Percentiles rank a stretch among this genome's conserved stretches.
Evolutionary conservation across 2,329 filamentous ascomycete genomes (phyloP).

Genomic region (Phaeosphaeriaceae sp.): DNA sequence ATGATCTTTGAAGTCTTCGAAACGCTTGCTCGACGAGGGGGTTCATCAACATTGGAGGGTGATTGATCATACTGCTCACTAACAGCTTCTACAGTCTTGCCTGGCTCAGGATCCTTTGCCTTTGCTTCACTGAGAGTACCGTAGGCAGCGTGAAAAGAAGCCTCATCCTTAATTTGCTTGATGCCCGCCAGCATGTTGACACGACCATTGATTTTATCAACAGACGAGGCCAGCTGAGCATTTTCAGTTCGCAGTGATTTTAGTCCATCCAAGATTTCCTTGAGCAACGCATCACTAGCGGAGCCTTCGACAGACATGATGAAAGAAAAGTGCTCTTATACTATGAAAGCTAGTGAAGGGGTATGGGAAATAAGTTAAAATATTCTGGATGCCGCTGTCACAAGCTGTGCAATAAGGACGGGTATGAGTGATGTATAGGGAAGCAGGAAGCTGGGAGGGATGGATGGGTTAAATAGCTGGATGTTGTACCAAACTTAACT

Average conservation of each 20-base stretch:
- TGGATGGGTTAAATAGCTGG: neutral
- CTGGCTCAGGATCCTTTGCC: conserved; percentile 41
- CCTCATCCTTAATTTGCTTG: conserved; percentile 62
- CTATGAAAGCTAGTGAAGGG: conserved; percentile 4
- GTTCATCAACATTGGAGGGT: conserved; percentile 38
- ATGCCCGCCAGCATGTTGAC: conserved; percentile 67
- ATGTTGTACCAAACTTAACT: neutral
- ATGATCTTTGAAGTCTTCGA: conserved; percentile 67
- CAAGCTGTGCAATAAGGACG: conserved; percentile 15
- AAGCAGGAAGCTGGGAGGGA: neutral
- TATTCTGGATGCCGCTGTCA: conserved; percentile 7
- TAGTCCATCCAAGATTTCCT: conserved; percentile 62
- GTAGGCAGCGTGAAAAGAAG: conserved; percentile 37
- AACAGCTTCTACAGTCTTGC: conserved; percentile 46
- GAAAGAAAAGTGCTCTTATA: conserved; percentile 7
- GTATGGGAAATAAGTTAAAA: neutral
- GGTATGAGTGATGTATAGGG: neutral
- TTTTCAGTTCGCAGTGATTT: conserved; percentile 64
- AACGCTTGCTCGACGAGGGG: conserved; percentile 50
- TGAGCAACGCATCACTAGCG: conserved; percentile 52
- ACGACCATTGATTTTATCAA: conserved; percentile 66
- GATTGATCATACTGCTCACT: conserved; percentile 50
- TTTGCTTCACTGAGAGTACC: conserved; percentile 30
- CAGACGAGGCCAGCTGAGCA: conserved; percentile 59
- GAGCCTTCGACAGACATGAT: conserved; percentile 40